phyloP scores from a whole-genome alignment of 768 basidiomycete genomes.

The Exidia glandulosa region DNA sequence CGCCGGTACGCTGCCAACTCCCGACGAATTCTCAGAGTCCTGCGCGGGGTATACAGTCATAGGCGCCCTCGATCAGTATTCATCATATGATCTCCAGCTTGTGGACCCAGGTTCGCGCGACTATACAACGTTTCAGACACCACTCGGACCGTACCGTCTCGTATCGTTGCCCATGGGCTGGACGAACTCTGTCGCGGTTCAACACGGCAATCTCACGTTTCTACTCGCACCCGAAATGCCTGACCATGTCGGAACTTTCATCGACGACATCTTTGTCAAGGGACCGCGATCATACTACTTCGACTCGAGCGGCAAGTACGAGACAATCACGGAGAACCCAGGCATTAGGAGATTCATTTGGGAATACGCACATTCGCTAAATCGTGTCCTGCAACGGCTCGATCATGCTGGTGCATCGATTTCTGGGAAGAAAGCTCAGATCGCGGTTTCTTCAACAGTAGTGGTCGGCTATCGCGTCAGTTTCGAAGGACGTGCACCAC shows the following conservation, averaged over 20 bases:
- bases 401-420: constrained; percentile 27
- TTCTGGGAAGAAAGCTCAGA: constrained; percentile 22
- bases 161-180: constrained; percentile 7
- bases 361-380: constrained; percentile 30
- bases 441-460: constrained; percentile 17
- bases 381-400: no score
- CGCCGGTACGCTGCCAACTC: constrained; percentile 7
- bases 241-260: constrained; percentile 7
- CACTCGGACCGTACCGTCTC: constrained; percentile 4
- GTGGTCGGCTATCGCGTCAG: constrained; percentile 31
- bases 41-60: constrained; percentile 9
- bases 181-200: constrained; percentile 6
- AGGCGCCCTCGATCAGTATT: constrained; percentile 5
- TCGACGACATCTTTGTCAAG: constrained; percentile 15
- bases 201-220: constrained; percentile 7
- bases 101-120: constrained; percentile 8
- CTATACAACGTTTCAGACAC: constrained; percentile 11
- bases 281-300: constrained; percentile 10
- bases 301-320: not conserved
- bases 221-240: constrained; percentile 4
- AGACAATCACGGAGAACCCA: constrained; percentile 17
- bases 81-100: constrained; percentile 8
- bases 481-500: constrained; percentile 20
- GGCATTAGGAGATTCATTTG: constrained; percentile 28
- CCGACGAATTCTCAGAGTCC: constrained; percentile 11